phyloP scores from a whole-genome alignment of 306 rosid species.

The Chamaecrista fasciculata region DNA sequence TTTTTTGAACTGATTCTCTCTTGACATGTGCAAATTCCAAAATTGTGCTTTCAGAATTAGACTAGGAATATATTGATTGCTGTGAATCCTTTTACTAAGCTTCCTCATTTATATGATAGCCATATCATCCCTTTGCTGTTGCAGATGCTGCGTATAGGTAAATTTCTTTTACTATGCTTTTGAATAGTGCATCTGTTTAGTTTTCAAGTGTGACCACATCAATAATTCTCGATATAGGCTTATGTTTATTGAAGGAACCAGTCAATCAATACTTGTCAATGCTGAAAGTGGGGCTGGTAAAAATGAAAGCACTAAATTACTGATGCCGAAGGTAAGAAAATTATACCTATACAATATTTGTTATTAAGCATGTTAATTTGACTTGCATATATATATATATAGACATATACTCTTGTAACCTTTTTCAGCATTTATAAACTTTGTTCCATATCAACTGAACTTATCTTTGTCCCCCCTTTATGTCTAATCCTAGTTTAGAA shows the following conservation, averaged over 20 bases:
- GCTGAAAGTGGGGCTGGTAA: constrained; percentile 99
- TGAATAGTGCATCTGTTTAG: constrained; percentile 17
- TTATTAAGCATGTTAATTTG: constrained; percentile 24
- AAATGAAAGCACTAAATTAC: constrained; percentile 97
- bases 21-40: constrained; percentile 29
- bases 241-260: constrained; percentile 86
- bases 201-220: constrained; percentile 26
- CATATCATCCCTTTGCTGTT: constrained; percentile 99
- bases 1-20: constrained; percentile 16
- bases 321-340: constrained; percentile 88
- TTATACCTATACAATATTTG: constrained; percentile 26
- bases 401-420: no score
- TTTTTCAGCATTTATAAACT: constrained; percentile 18
- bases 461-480: not conserved
- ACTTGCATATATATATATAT: no score
- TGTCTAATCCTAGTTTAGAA: constrained; percentile 93
- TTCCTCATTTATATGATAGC: constrained; percentile 95
- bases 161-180: constrained; percentile 28
- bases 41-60: constrained; percentile 68
- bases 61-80: constrained; percentile 97
- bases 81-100: constrained; percentile 87
- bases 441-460: constrained; percentile 4
- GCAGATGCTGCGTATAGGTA: constrained; percentile 99
- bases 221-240: constrained; percentile 63
- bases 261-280: constrained; percentile 97